A percentile compares a stretch with the other conserved stretches of the same genome.
Conservation (phyloP, 2,329 filamentous ascomycete genomes). For the Chrysosporium queenslandicum region DNA sequence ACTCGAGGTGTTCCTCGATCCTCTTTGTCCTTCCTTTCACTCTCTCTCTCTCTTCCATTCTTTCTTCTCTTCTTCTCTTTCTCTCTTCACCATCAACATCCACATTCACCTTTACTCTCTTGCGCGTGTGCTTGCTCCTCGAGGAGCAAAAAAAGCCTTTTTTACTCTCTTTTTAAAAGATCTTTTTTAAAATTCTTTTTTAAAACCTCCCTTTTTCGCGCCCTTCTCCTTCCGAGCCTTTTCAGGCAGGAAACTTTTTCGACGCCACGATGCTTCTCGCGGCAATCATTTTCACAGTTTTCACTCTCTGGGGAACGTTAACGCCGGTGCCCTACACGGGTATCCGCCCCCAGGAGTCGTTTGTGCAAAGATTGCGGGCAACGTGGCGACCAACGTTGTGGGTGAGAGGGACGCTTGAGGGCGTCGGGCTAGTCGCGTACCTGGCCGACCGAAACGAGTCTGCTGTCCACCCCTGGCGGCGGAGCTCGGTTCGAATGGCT, state of each 20-base stretch:
- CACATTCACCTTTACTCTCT: not conserved
- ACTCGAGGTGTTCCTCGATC: not conserved
- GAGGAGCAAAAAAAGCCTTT: not conserved
- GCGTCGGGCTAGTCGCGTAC: not conserved
- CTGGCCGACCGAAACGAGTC: not conserved
- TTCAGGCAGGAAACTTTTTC: slow-evolving; percentile 1
- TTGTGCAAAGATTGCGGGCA: slow-evolving; percentile 8
- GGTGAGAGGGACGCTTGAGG: not conserved
- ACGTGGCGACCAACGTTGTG: not conserved
- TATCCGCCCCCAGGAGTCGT: slow-evolving; percentile 18
- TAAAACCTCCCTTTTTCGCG: not conserved
- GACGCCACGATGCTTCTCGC: slow-evolving; percentile 18
- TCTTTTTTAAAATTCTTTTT: not conserved
- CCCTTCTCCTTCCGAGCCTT: not conserved
- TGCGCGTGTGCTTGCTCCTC: slow-evolving; percentile 1
- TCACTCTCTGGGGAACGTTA: slow-evolving; percentile 23
- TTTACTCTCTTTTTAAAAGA: no score
- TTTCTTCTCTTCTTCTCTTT: not conserved
- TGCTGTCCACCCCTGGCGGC: not conserved
- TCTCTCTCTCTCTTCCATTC: slow-evolving; percentile 8
- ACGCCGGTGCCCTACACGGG: slow-evolving; percentile 19
- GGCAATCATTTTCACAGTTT: slow-evolving; percentile 18
- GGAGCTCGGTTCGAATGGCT: no score
- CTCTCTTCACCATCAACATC: not conserved
- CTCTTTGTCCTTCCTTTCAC: slow-evolving; percentile 1